These are phyloP conservation scores for Cercospora citrullina DNA, from an alignment of 2,329 filamentous ascomycete species.

Conservation along the genomic window DNA sequence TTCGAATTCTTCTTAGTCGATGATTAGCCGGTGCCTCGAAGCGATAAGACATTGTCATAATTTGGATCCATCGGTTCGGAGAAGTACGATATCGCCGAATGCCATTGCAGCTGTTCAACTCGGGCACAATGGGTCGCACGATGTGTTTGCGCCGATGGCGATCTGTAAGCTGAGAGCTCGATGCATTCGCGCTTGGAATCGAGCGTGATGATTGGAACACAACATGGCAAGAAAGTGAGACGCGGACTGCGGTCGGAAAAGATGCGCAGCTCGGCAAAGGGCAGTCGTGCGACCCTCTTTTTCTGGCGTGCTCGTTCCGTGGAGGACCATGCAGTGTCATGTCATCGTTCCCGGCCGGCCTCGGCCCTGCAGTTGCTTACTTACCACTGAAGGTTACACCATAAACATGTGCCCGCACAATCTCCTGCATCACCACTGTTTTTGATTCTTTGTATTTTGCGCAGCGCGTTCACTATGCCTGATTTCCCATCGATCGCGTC, in stretches of 20 bases:
- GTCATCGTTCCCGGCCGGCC: slow-evolving; percentile 5
- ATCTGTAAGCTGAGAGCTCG: background rate
- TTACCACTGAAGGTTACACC: background rate
- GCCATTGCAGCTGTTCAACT: background rate
- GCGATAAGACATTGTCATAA: background rate
- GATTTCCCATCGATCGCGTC: slow-evolving; percentile 55
- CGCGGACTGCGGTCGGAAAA: background rate
- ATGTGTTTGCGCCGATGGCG: background rate
- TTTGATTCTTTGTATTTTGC: background rate
- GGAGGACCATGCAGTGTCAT: background rate
- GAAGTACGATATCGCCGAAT: background rate
- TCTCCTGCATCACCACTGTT: background rate
- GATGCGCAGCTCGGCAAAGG: slow-evolving; percentile 7
- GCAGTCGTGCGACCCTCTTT: background rate
- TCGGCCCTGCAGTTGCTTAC: slow-evolving; percentile 6
- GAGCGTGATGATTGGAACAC: background rate
- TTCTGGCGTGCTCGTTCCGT: slow-evolving; percentile 11
- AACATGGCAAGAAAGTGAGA: background rate
- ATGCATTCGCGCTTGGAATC: background rate
- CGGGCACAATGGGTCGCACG: background rate
- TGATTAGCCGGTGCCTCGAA: background rate
- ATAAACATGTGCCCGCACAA: slow-evolving; percentile 1
- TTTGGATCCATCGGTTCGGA: background rate
- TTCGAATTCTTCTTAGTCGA: background rate
- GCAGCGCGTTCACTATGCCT: slow-evolving; percentile 44